Percentiles rank a stretch among this genome's conserved stretches.
Conservation (phyloP, 2,329 filamentous ascomycete species). For the Ophiognomonia clavigignenti-juglandacearum region DNA sequence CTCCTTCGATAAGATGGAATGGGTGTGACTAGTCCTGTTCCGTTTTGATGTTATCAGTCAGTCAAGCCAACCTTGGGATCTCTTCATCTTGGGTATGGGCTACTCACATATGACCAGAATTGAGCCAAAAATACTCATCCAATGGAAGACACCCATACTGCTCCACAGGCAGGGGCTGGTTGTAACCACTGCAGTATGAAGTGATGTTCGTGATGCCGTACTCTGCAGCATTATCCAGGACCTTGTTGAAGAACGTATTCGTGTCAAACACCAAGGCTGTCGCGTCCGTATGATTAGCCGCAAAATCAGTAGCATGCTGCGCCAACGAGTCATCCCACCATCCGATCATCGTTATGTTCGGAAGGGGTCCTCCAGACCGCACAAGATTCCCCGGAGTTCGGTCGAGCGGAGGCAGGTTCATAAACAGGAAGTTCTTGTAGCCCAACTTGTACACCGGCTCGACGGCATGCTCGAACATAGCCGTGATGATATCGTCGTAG, state of each 20-base stretch:
- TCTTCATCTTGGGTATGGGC: background rate
- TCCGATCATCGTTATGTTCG: slow-evolving; percentile 40
- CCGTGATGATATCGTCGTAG: slow-evolving; percentile 36
- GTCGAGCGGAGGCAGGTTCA: slow-evolving; percentile 47
- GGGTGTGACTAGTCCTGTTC: slow-evolving; percentile 4
- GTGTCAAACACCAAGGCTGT: slow-evolving; percentile 26
- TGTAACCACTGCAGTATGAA: slow-evolving; percentile 22
- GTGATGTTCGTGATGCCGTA: slow-evolving; percentile 26
- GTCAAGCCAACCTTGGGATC: no score
- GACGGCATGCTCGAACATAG: slow-evolving; percentile 35
- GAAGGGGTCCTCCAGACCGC: slow-evolving; percentile 26
- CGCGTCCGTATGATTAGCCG: slow-evolving; percentile 14
- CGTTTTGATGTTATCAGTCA: background rate
- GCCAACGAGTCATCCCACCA: slow-evolving; percentile 38
- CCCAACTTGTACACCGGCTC: slow-evolving; percentile 35
- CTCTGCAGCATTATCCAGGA: slow-evolving; percentile 22
- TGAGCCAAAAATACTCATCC: slow-evolving; percentile 28
- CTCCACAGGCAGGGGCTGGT: slow-evolving; percentile 18
- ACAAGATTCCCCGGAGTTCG: slow-evolving; percentile 34
- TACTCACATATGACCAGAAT: slow-evolving; percentile 23
- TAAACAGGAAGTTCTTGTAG: slow-evolving; percentile 42
- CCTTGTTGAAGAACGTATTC: slow-evolving; percentile 25
- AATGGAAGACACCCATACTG: slow-evolving; percentile 25
- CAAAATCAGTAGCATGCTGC: slow-evolving; percentile 29
- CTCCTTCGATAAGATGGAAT: slow-evolving; percentile 3